These are phyloP conservation scores for Betula pendula DNA, from an alignment of 306 rosid species.

Conservation along the genomic window DNA sequence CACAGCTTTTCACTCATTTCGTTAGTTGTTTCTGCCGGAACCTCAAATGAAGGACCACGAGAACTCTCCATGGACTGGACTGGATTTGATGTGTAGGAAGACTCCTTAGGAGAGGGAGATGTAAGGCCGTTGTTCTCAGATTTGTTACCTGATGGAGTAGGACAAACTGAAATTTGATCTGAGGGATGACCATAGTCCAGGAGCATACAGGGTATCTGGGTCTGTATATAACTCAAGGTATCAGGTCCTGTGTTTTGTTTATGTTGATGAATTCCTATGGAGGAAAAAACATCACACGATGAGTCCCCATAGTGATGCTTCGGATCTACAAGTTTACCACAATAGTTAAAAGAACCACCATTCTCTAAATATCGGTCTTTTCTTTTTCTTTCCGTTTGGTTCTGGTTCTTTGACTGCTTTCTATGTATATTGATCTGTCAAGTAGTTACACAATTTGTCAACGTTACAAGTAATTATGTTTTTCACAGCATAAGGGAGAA, in stretches of 20 bases:
- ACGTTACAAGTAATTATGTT: background rate
- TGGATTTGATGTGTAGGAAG: constrained; percentile 56
- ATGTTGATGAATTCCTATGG: constrained; percentile 37
- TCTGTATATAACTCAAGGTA: constrained; percentile 39
- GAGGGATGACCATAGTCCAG: constrained; percentile 31
- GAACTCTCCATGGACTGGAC: constrained; percentile 43
- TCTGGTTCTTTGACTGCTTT: constrained; percentile 38
- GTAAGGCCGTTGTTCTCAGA: constrained; percentile 34
- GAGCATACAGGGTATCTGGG: constrained; percentile 27
- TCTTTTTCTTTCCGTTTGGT: constrained; percentile 35
- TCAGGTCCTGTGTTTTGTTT: constrained; percentile 34
- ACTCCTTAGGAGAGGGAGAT: constrained; percentile 52
- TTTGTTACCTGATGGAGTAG: constrained; percentile 41
- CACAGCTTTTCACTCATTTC: constrained; percentile 39
- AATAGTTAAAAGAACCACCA: constrained; percentile 38
- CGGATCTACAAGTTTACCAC: constrained; percentile 30
- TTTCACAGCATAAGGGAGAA: background rate
- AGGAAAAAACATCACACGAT: constrained; percentile 40
- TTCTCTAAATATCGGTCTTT: constrained; percentile 36
- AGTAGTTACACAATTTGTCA: constrained; percentile 19
- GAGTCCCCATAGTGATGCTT: constrained; percentile 41
- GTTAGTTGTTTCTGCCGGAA: constrained; percentile 37
- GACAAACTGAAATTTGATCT: constrained; percentile 37
- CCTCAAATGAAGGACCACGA: constrained; percentile 45
- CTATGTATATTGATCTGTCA: constrained; percentile 36